These are phyloP conservation scores for Boletus subparvulus DNA, from an alignment of 768 basidiomycete species.

Conservation along the genomic window DNA sequence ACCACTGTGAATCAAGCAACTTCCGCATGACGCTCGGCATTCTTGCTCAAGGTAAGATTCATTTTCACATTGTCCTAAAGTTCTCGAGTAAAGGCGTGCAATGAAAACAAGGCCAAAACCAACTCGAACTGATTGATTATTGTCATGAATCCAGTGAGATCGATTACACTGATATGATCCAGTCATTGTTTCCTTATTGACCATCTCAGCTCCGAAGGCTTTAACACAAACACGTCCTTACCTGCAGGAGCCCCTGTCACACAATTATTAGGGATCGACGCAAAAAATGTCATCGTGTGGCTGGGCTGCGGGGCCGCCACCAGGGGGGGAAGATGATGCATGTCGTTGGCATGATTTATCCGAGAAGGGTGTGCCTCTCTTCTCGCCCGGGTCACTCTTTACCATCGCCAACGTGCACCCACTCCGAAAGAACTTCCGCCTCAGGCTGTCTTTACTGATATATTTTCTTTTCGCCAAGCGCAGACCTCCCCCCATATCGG, in stretches of 20 bases:
- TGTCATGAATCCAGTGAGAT: slow-evolving; percentile 64
- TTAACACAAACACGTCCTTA: slow-evolving; percentile 12
- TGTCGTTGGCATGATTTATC: slow-evolving; percentile 84
- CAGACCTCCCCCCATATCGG: slow-evolving; percentile 80
- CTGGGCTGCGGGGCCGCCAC: slow-evolving; percentile 65
- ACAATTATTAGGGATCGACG: slow-evolving; percentile 80
- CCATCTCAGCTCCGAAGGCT: slow-evolving; percentile 71
- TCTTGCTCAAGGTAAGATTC: slow-evolving; percentile 71
- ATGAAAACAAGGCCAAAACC: slow-evolving; percentile 55
- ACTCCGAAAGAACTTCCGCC: slow-evolving; percentile 38
- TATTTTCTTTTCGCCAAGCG: slow-evolving; percentile 68
- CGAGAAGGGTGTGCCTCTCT: slow-evolving; percentile 61
- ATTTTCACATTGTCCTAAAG: too few species aligned
- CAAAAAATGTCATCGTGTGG: slow-evolving; percentile 75
- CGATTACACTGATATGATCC: slow-evolving; percentile 87
- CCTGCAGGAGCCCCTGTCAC: slow-evolving; percentile 71
- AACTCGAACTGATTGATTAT: slow-evolving; percentile 88
- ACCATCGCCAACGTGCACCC: slow-evolving; percentile 22
- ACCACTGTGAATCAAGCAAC: slow-evolving; percentile 93
- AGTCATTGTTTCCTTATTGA: slow-evolving; percentile 95
- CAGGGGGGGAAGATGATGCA: slow-evolving; percentile 81
- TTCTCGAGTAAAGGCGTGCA: not conserved
- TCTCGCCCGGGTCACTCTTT: not conserved
- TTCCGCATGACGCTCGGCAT: slow-evolving; percentile 93
- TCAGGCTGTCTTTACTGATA: slow-evolving; percentile 56